These are phyloP conservation scores for Nicotiana attenuata DNA, from an alignment of 257 asterid genomes.

Conservation along the genomic window DNA sequence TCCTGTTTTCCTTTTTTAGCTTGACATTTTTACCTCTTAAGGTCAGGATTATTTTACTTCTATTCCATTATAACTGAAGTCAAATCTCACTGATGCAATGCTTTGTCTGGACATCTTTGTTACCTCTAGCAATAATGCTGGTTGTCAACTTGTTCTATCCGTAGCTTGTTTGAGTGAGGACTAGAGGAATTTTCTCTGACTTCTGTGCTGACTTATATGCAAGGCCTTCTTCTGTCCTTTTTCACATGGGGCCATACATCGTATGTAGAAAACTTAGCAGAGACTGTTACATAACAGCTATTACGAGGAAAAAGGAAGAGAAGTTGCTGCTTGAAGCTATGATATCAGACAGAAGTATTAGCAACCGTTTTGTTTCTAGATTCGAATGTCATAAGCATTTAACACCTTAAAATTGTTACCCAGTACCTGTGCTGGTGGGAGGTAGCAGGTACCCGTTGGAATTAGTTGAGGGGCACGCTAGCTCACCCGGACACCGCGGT, in stretches of 20 bases:
- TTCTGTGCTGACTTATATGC: not conserved
- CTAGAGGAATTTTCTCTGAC: not conserved
- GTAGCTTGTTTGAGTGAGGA: not conserved
- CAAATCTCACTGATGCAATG: not conserved
- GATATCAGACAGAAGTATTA: not conserved
- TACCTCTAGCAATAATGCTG: not conserved
- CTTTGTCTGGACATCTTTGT: not conserved
- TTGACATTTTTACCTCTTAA: not conserved
- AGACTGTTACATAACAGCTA: not conserved
- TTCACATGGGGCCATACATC: not conserved
- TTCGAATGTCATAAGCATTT: not conserved
- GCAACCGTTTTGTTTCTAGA: not conserved
- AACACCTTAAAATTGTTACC: not conserved
- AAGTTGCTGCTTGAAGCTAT: not conserved
- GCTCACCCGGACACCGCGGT: too few relatives aligned
- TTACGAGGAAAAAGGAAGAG: not conserved
- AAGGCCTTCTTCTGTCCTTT: not conserved
- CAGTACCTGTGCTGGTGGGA: too few relatives aligned
- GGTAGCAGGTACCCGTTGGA: too few relatives aligned
- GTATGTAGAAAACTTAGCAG: not conserved
- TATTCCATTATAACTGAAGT: not conserved
- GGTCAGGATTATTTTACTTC: not conserved
- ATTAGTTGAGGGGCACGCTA: too few relatives aligned
- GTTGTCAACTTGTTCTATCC: not conserved
- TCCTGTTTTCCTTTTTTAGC: not conserved